Base-by-base conservation (phyloP, 345 rosid species). In the Boechera stricta region DNA sequence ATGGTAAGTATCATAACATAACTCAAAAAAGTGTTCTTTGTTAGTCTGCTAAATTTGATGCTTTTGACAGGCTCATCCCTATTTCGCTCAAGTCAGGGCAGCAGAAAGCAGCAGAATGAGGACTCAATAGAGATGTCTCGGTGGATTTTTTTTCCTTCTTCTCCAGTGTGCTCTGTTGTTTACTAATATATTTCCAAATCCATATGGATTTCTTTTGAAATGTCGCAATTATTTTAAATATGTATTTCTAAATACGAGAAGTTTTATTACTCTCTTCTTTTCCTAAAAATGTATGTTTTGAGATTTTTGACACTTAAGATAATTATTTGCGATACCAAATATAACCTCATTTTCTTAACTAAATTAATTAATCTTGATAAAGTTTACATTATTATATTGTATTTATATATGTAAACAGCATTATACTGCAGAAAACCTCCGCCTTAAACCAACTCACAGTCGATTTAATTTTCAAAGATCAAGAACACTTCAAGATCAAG, bases 31-130 rank as follows among this genome's bases (percentile, higher is more conserved):
- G 33, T 6, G 18, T 10, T 48, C 10, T 44, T 54, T 70, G 10
- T 7, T 10, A 21, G 76, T 38, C 26, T 49, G 24, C 54, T 13
- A 60, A 67, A 11, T 58, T 58, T 15, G 52, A 36, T 31, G 26
- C 9, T 62, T 66, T 26, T 32, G 12, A 82, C 85, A 96, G 99
- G 85, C 79, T 29, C 98, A 96, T 72, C 87, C 97, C 1, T 96
- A 90, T 78, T 91, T 93, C 56, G 87, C 97, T 0, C 98, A 95
- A 84, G 98, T 93, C 71, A 90, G 91, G 69, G 94, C 98, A 76
- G 97, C 99, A 29, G 99, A 96, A 74, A 93, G 84, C 76, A 87
- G 96, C 86, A 86, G 98, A 83, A 84, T 85, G 85, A 84, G 98
- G 70, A 81, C 85, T 49, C 72, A 86, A 79, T 84, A 78, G 75